Percentiles rank a stretch among this genome's conserved stretches.
phyloP scores from a whole-genome alignment of 371 early-diverging fungal genomes.

The Rhizomucor pusillus region DNA sequence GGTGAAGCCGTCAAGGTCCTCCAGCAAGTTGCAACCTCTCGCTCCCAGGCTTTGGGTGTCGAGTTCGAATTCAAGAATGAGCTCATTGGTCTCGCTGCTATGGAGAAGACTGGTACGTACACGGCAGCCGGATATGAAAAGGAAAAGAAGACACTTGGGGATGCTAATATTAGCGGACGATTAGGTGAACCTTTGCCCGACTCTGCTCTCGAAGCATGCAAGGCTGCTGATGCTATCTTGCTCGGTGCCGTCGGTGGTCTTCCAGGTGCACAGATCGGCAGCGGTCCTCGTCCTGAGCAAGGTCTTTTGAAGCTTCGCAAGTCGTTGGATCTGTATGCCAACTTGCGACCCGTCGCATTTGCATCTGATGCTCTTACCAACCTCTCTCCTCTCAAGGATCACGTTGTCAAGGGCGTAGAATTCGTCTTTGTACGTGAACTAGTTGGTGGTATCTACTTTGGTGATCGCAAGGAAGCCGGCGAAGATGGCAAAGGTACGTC shows the following conservation, averaged over 20 bases:
- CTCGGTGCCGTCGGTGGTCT: constrained; percentile 96
- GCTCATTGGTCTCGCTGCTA: constrained; percentile 90
- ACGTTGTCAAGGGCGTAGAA: constrained; percentile 84
- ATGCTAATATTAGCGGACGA: not conserved
- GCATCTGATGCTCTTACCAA: constrained; percentile 81
- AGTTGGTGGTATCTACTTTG: constrained; percentile 97
- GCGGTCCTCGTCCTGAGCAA: constrained; percentile 91
- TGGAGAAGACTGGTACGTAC: constrained; percentile 80
- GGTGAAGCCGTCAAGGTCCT: constrained; percentile 89
- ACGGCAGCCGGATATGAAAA: no score
- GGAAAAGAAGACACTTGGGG: not conserved
- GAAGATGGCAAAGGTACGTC: constrained; percentile 63
- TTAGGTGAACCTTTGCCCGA: constrained; percentile 84
- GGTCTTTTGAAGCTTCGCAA: constrained; percentile 92
- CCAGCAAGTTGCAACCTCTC: constrained; percentile 65
- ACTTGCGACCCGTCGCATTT: constrained; percentile 93
- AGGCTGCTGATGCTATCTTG: constrained; percentile 83
- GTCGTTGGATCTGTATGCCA: constrained; percentile 88
- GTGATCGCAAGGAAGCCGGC: constrained; percentile 85
- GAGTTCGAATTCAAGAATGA: constrained; percentile 73
- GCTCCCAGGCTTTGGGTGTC: constrained; percentile 54
- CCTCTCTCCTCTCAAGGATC: constrained; percentile 87
- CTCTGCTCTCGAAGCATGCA: constrained; percentile 75
- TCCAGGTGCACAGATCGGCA: constrained; percentile 83
- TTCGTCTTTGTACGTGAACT: constrained; percentile 94